Base-by-base conservation (phyloP, 495 filamentous ascomycete species). In the Durotheca rogersii region DNA sequence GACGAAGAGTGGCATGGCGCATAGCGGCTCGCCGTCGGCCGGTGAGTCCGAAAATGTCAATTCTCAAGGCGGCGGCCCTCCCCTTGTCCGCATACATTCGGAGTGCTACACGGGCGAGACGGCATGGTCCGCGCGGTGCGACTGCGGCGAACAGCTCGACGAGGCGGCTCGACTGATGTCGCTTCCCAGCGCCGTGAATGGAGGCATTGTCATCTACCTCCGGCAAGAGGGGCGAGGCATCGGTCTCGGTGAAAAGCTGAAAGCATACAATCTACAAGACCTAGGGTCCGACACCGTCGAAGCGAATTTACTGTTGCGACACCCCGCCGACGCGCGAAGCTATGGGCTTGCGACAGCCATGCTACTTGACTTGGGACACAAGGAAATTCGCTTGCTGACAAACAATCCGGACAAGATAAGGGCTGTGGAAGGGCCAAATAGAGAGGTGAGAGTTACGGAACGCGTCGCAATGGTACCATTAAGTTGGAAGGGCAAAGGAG, bases 71-170 rank as follows among this genome's bases (percentile, higher is more conserved):
- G 39, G 25, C 12, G 52, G 54, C 3, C 59, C 65, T 19, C 90
- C 94, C 0, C 74, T 97, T 29, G 91, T 97, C 11, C 79, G 93
- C 44, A 97, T 99, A 67, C 93, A 99, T 67, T 93, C 88, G 6
- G 93, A 99, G 67, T 99, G 93, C 74, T 99, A 99, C 67, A 99
- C 93, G 0, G 93, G 93, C 10, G 93, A 99, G 73, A 97, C 92
- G 0, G 92, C 92, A 0, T 97, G 93, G 93, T 95, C 89, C 1
- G 92, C 94, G 17, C 82, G 93, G 4, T 99, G 93, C 67, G 93
- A 99, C 68, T 99, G 93, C 66, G 93, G 93, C 19, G 94, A 97
- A 68, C 93, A 99, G 67, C 75, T 99, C 1, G 93, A 99, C 62
- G 93, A 99, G 71, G 93, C 94, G 2, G 93, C 92, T 1, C 77